Base-by-base conservation (phyloP, 2,329 filamentous ascomycete species). In the Clonostachys byssicola region DNA sequence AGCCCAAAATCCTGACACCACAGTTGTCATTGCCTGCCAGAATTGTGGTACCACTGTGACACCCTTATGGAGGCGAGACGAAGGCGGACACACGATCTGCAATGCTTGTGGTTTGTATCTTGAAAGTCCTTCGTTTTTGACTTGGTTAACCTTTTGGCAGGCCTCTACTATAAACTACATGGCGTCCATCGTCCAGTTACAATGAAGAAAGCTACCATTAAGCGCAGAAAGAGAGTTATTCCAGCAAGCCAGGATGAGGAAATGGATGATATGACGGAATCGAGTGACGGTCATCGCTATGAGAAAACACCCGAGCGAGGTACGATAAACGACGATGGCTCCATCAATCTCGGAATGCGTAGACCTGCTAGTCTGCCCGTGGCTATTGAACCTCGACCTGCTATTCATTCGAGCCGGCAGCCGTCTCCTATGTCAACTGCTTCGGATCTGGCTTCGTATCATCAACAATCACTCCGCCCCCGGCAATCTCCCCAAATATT, bases 181-280 rank as follows among this genome's bases (percentile, higher is more conserved):
- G 92, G 92, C 47, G 85, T 91, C 33, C 92, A 96, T 66, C 81
- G 94, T 40, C 94, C 94, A 0, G 89, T 94, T 6, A 90, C 90
- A n/a, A 97, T 99, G 94, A 99, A 97, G 68, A 97, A 96, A 66
- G 88, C 90, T 4, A 88, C 95, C 23, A 99, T 99, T 65, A 97
- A 99, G 68, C 83, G 94, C 52, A 80, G 94, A 51, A 97, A 97
- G 75, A 85, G 94, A 49, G 91, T 97, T 6, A 92, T 97, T 40
- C 92, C 92, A 16, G 90, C 88, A 16, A 72, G 81, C 23, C 72
- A 78, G 43, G 76, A 73, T 57, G 70, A 71, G 34, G 67, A 75
- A 43, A 63, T 70, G 42, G 71, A 75, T 35, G 79, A 83, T 34
- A 72, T 66, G 7, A 67, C 72, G 12, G 71, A 75, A 16, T 69